Evolutionary conservation across 768 basidiomycete genomes (phyloP), one percentile per base, ranked within the genome.

Genomic region (Asterophora lycoperdoides): DNA sequence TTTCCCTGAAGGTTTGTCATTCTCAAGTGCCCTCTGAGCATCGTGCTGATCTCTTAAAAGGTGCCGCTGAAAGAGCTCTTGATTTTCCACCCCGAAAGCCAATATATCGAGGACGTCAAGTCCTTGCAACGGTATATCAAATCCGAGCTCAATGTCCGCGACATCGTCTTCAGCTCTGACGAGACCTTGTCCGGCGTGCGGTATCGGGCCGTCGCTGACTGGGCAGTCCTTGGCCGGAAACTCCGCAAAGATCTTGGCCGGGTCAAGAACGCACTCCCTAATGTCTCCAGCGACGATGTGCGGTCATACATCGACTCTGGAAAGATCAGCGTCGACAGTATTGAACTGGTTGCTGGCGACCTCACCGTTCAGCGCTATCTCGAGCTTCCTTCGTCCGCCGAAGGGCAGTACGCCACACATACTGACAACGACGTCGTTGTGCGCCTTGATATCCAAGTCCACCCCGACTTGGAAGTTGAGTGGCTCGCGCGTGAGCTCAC

Each of bases 391-490:
- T 54, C 82, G 1, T 65, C 71, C 2, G 69, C 72, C 9, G 77
- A 82, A 59, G 79, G 76, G 40, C 83, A 84, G 55, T 86, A 80
- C 56, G 82, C 84, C 35, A 91, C 88, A 23, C 84, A 93, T 54
- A 92, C 93, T 17, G 91, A 98, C 69, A 89, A 87, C 60, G 93
- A 98, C 57, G 93, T 97, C 44, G 94, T 96, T 41, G 79, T 98
- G 53, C 78, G 95, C 40, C 81, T 99, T 34, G 96, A 99, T 67
- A 81, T 92, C 46, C 83, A 87, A 64, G 78, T 86, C 39, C 89
- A 96, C 59, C 78, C 86, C 0, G 92, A 97, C 54, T 78, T 98
- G 37, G 81, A 85, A 65, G 75, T 81, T 43, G 89, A 97, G 72
- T 93, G 91, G 75, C 75, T 93, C 19, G 85, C 90, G 39, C 81